phyloP scores from a whole-genome alignment of 192 early-diverging fungal genomes.

The Podila epicladia region DNA sequence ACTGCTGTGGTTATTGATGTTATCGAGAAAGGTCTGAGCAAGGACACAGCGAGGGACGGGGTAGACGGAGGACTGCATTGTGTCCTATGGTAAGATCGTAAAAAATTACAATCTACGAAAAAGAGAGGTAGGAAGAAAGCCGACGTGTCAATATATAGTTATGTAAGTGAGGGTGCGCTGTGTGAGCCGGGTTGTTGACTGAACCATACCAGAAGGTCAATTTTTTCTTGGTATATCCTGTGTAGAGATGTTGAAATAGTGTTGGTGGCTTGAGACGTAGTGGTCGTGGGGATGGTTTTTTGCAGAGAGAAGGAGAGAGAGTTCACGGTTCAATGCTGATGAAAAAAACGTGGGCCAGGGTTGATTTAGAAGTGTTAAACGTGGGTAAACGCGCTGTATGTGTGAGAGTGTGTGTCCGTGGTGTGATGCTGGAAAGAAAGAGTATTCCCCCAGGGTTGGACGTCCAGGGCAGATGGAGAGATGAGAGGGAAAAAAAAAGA shows the following conservation, averaged over 20 bases:
- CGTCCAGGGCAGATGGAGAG: not conserved
- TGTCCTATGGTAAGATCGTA: not conserved
- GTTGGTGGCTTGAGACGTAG: not conserved
- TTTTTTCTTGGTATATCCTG: not conserved
- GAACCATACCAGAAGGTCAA: too few species aligned
- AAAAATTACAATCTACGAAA: not conserved
- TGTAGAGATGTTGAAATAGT: not conserved
- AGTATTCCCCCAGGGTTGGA: not conserved
- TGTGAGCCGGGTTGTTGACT: too few species aligned
- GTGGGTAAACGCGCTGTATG: not conserved
- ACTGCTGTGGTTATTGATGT: not conserved
- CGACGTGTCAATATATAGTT: too few species aligned
- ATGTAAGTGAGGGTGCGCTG: too few species aligned
- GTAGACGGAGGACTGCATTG: slow-evolving; percentile 24
- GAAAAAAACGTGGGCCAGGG: not conserved
- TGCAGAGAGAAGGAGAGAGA: slow-evolving; percentile 5
- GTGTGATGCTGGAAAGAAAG: not conserved
- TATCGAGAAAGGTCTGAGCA: slow-evolving; percentile 29
- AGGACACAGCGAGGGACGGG: slow-evolving; percentile 21
- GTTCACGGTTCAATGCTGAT: not conserved
- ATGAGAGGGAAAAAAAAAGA: not conserved
- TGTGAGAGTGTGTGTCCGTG: not conserved
- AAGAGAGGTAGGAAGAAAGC: too few species aligned
- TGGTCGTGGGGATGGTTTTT: not conserved
- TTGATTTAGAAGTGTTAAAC: not conserved